Conservation (phyloP, 148 eudicot genomes). For the Silene conica region DNA sequence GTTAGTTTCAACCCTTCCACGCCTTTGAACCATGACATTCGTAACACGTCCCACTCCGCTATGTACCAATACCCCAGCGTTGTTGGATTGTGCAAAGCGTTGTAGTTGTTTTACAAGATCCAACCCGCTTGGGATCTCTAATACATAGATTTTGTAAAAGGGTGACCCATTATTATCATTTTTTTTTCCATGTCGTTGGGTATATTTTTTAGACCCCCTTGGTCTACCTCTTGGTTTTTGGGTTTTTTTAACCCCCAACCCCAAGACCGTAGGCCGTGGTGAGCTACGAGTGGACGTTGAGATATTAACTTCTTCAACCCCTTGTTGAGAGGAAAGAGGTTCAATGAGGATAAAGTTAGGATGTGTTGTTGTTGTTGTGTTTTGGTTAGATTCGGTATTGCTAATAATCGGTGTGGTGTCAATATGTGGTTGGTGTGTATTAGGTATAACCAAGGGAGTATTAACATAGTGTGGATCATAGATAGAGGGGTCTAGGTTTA, state of each 20-base stretch:
- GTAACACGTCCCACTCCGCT: constrained; percentile 24
- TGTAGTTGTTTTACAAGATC: constrained; percentile 27
- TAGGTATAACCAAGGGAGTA: neutral
- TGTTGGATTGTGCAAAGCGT: constrained; percentile 5
- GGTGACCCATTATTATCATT: neutral
- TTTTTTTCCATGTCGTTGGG: constrained; percentile 11
- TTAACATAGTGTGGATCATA: neutral
- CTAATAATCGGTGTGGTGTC: neutral
- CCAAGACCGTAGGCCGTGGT: neutral
- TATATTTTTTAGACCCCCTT: constrained; percentile 35
- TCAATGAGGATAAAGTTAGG: neutral
- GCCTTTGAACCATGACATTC: constrained; percentile 21
- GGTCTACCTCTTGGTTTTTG: constrained; percentile 35
- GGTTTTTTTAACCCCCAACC: neutral
- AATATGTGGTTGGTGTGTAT: neutral
- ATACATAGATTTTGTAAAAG: constrained; percentile 9
- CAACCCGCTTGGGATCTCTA: constrained; percentile 23
- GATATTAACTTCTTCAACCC: neutral
- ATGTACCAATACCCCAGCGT: constrained; percentile 17
- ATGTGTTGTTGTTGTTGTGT: neutral
- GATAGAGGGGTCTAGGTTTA: too few relatives aligned
- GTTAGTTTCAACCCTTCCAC: neutral
- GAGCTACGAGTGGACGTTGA: too few relatives aligned
- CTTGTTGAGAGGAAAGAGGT: neutral
- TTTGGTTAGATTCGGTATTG: too few relatives aligned